These are phyloP conservation scores for Claviceps humidiphila DNA, from an alignment of 2,329 filamentous ascomycete genomes.

Conservation along the genomic window DNA sequence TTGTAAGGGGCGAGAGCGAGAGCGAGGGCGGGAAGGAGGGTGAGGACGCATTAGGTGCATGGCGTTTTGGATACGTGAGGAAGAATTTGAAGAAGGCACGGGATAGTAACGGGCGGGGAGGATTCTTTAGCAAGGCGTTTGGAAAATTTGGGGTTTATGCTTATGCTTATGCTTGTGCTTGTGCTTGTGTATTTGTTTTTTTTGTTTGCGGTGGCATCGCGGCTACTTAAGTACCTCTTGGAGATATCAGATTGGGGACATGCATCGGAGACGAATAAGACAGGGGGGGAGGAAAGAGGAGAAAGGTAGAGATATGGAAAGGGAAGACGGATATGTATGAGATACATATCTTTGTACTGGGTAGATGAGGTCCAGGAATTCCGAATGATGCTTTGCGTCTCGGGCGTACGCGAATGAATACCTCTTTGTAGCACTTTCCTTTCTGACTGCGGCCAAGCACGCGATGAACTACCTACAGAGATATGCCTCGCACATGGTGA, in stretches of 20 bases:
- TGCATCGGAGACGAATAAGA: not conserved
- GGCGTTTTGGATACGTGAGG: no score
- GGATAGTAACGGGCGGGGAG: not conserved
- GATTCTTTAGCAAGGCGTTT: constrained; percentile 8
- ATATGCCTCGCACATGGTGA: no score
- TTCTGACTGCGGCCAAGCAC: no score
- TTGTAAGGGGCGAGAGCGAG: constrained; percentile 6
- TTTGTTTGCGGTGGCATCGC: not conserved
- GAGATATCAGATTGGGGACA: not conserved
- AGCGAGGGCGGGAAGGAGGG: not conserved
- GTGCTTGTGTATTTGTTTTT: not conserved
- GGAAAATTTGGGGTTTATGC: not conserved
- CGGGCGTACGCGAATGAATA: constrained; percentile 3
- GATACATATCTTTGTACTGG: not conserved
- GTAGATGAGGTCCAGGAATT: not conserved
- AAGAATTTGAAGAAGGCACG: not conserved
- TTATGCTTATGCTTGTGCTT: not conserved
- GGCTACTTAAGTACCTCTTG: not conserved
- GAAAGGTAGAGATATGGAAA: not conserved
- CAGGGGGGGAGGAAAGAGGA: not conserved
- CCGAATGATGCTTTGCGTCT: not conserved
- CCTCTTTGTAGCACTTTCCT: no score
- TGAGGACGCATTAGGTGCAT: not conserved
- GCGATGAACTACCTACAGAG: no score
- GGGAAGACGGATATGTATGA: not conserved